Base-by-base conservation (phyloP, 2,329 filamentous ascomycete species). In the Lecanosticta acicola region DNA sequence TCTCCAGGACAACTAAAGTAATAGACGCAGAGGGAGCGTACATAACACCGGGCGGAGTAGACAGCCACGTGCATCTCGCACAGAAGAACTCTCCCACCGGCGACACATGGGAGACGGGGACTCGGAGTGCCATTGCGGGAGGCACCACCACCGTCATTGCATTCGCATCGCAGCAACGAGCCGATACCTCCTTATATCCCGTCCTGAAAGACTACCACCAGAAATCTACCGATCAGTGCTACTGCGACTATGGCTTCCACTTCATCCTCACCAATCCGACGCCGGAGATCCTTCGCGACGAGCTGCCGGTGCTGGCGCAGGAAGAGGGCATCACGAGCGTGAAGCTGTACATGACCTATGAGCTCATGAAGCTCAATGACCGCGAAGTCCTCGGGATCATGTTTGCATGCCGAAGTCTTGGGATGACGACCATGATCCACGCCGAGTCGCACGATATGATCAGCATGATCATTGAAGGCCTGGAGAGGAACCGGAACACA, bases 231-330 rank as follows among this genome's bases (percentile, higher is more conserved):
- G 67, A 63, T 11, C 70, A 73, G 34, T 70, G 67, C 45, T 79
- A 77, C 57, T 74, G 73, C 52, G 78, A 81, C 61, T 81, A 81
- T 57, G 71, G 73, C 2, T 75, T 79, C 50, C 77, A 80, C 54
- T 61, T 76, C 45, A 69, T 77, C 24, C 63, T 77, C 24, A 68
- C 69, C 0, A 74, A 76, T 47, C 72, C 74, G 0, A 68, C 61
- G 1, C 53, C 60, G 1, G 42, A 62, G 8, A 70, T 72, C 9
- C 62, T 76, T 1, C 49, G 59, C 1, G 58, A 61, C 0, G 73
- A 76, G 50, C 59, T 75, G 24, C 67, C 70, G 0, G 49, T 62
- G 13, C 53, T 75, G 13, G 67, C 64, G 2, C 44, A 63, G 3
- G 44, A 55, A n/a, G 60, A 68, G 19, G 74, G 74, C 10, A 69